phyloP scores from a whole-genome alignment of 2,329 filamentous ascomycete genomes.

The Chaetomium strumarium region DNA sequence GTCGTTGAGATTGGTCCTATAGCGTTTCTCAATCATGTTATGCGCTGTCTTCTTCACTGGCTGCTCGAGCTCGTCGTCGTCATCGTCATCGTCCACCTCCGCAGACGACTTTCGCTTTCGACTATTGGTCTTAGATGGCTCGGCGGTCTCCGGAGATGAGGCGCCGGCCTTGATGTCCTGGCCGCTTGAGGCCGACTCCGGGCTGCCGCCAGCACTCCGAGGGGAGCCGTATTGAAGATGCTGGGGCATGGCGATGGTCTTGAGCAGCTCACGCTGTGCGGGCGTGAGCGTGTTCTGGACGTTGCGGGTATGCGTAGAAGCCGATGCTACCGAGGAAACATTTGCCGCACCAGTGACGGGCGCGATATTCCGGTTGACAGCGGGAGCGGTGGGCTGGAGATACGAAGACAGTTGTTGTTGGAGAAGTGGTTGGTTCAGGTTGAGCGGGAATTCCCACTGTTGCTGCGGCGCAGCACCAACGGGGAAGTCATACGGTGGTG shows the following conservation, averaged over 20 bases:
- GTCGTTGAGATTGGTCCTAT: slow-evolving; percentile 92
- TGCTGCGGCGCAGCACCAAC: slow-evolving; percentile 32
- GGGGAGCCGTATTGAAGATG: slow-evolving; percentile 56
- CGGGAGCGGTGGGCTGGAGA: slow-evolving; percentile 27
- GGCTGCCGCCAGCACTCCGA: slow-evolving; percentile 49
- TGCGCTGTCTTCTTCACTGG: slow-evolving; percentile 84
- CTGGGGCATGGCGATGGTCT: slow-evolving; percentile 59
- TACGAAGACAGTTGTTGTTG: slow-evolving; percentile 29
- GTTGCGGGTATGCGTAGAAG: slow-evolving; percentile 29
- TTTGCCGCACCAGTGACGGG: slow-evolving; percentile 18
- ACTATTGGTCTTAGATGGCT: slow-evolving; percentile 40
- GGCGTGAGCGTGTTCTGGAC: slow-evolving; percentile 44
- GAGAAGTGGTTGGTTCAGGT: slow-evolving; percentile 25
- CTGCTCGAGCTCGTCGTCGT: slow-evolving; percentile 52
- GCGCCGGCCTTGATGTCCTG: slow-evolving; percentile 36
- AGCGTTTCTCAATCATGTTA: slow-evolving; percentile 97
- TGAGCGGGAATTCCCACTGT: slow-evolving; percentile 28
- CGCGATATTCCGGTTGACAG: slow-evolving; percentile 30
- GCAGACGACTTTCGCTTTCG: slow-evolving; percentile 67
- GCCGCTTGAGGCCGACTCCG: slow-evolving; percentile 45
- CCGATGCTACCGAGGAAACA: slow-evolving; percentile 23
- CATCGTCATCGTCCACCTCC: slow-evolving; percentile 49
- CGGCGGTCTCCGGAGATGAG: slow-evolving; percentile 55
- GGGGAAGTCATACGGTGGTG: slow-evolving; percentile 43
- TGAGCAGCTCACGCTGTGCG: slow-evolving; percentile 55